Percentiles rank a stretch among this genome's conserved stretches.
These are phyloP conservation scores for Boechera divaricarpa DNA, from an alignment of 345 rosid species.

Conservation along the genomic window DNA sequence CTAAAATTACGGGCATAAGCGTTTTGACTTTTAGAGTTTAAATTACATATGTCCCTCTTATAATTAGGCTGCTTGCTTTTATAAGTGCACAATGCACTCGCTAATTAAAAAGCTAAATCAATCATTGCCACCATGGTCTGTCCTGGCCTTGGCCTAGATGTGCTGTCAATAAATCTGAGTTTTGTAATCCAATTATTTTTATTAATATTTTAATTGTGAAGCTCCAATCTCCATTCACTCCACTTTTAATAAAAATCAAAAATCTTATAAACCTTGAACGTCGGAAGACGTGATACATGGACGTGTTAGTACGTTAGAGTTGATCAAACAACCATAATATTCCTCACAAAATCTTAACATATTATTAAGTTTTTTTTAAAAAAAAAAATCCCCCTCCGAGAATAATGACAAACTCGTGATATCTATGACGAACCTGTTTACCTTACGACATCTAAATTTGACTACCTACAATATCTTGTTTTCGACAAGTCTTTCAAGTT, in stretches of 20 bases:
- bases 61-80: constrained; percentile 17
- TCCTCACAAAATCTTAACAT: neutral
- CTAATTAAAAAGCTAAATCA: constrained; percentile 27
- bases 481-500: neutral
- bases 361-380: neutral
- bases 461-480: neutral
- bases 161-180: constrained; percentile 44
- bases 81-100: constrained; percentile 23
- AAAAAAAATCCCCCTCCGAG: neutral
- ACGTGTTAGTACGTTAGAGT: constrained; percentile 36
- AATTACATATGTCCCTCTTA: constrained; percentile 1
- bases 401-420: constrained; percentile 4
- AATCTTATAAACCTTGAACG: constrained; percentile 3
- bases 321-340: neutral
- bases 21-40: constrained; percentile 29
- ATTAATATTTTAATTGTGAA: neutral
- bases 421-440: neutral
- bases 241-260: neutral
- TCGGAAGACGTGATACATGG: constrained; percentile 40
- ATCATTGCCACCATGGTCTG: constrained; percentile 41
- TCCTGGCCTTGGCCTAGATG: constrained; percentile 43
- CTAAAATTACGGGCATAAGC: constrained; percentile 34
- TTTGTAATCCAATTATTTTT: constrained; percentile 22
- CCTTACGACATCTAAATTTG: constrained; percentile 7
- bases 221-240: constrained; percentile 41